Evolutionary conservation across 2,329 filamentous ascomycete genomes (phyloP), one percentile per base, ranked within the genome.

Genomic region (Sphaerulina vaccinii): DNA sequence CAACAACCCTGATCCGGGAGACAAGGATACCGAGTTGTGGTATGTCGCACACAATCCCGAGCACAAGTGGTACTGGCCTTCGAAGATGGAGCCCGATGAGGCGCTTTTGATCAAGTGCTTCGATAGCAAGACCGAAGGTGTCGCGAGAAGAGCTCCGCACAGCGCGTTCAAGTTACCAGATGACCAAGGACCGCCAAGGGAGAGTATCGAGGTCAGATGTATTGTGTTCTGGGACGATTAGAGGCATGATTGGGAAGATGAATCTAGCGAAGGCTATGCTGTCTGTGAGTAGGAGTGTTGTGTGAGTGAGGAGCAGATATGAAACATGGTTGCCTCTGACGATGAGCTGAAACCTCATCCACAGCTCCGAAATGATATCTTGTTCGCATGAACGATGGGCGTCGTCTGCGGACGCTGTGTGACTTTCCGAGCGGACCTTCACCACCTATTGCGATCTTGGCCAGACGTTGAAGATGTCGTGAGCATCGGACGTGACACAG

Each of bases 201-300:
- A 59, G 39, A 59, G 56, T 16, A 52, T 59, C 41, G 54, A 59
- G 36, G 38, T 57, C n/a, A 49, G 56, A 29, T 54, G 51, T 50
- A n/a, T 53, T 1, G 54, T 55, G 7, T 53, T 57, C 21, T 57
- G 51, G 51, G 54, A 55, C 32, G 45, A 54, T 36, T n/a, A 53
- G 32, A 15, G 23, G n/a, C 19, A 42, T 10, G 35, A 33, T n/a
- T 40, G 21, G 33, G 18, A 19, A 36, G 11, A 13, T 22, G 19
- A 19, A 37, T 37, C 35, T 37, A 3, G 11, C 35, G 6, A 7
- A 11, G 6, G 27, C 27, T 6, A 4, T n/a, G n/a, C n/a, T 32
- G 11, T 32, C 27, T 32, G 8, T 10, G n/a, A 10, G n/a, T 3
- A 11, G 10, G 27, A 32, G 3, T 32, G 27, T 10, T 13, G 27